phyloP scores from a whole-genome alignment of 2,329 filamentous ascomycete genomes.

The Sporothrix mexicana region DNA sequence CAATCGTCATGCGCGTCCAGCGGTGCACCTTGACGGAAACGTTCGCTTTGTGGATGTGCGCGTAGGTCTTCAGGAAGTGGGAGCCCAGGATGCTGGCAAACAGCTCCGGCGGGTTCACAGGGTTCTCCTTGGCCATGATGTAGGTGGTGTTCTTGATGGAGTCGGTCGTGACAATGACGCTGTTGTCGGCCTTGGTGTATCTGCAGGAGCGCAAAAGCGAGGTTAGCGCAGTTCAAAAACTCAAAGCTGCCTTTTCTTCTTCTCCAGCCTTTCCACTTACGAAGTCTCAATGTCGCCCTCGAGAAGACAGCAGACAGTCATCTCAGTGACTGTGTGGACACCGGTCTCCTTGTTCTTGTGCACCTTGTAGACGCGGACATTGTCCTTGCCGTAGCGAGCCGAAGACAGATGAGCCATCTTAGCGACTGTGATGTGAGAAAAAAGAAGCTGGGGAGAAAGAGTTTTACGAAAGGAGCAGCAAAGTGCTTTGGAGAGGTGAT shows the following conservation, averaged over 20 bases:
- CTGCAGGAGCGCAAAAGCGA: slow-evolving; percentile 50
- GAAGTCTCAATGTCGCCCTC: slow-evolving; percentile 90
- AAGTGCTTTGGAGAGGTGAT: background rate
- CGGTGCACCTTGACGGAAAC: slow-evolving; percentile 82
- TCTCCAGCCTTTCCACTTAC: slow-evolving; percentile 52
- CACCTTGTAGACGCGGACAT: slow-evolving; percentile 97
- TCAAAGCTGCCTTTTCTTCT: background rate
- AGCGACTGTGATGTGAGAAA: slow-evolving; percentile 20
- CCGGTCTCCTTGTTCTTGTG: slow-evolving; percentile 77
- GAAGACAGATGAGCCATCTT: slow-evolving; percentile 63
- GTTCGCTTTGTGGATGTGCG: slow-evolving; percentile 85
- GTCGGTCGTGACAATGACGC: slow-evolving; percentile 92
- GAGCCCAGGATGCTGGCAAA: slow-evolving; percentile 83
- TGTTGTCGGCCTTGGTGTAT: slow-evolving; percentile 94
- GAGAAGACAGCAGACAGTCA: slow-evolving; percentile 90
- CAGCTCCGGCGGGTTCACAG: slow-evolving; percentile 89
- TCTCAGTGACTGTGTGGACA: slow-evolving; percentile 86
- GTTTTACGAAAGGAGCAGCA: background rate
- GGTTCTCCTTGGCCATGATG: slow-evolving; percentile 92
- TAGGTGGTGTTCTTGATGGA: slow-evolving; percentile 98
- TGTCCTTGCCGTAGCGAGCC: slow-evolving; percentile 92
- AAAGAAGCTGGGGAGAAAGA: slow-evolving; percentile 3
- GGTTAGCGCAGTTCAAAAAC: background rate
- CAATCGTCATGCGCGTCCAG: slow-evolving; percentile 87
- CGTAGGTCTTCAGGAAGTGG: slow-evolving; percentile 88